A percentile compares a stretch with the other conserved stretches of the same genome.
Evolutionary conservation across 106 monocot genomes (phyloP).

Genomic region (Dioscorea zingiberensis): DNA sequence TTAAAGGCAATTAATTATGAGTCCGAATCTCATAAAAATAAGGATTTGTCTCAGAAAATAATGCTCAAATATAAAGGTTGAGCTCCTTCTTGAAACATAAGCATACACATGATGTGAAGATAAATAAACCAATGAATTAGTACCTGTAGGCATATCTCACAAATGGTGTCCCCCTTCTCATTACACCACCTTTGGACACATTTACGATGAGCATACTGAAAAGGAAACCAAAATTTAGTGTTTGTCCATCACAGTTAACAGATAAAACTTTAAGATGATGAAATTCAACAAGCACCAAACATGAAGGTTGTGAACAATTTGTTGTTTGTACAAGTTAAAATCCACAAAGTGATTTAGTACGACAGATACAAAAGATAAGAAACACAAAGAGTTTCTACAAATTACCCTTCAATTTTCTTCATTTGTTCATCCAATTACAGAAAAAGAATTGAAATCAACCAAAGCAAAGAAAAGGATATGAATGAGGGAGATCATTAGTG

Average conservation of each 20-base stretch:
- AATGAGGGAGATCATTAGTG: no score
- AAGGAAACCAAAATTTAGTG: neutral
- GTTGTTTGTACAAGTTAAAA: no score
- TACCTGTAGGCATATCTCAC: constrained; percentile 89
- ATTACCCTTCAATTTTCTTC: neutral
- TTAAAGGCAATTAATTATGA: neutral
- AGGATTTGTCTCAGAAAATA: no score
- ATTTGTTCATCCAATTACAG: no score
- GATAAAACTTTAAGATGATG: neutral
- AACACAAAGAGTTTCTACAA: neutral
- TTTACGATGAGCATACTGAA: constrained; percentile 79
- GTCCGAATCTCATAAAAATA: no score
- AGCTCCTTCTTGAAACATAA: no score
- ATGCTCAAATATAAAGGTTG: no score
- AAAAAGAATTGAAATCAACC: no score
- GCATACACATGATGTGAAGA: neutral
- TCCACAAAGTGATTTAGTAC: neutral
- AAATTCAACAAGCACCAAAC: neutral
- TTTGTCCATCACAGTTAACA: neutral
- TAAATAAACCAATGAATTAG: neutral
- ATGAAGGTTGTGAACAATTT: no score
- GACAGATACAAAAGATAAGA: neutral
- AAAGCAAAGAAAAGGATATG: no score
- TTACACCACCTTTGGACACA: constrained; percentile 87
- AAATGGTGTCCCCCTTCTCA: constrained; percentile 69